Conservation (phyloP, 2,329 filamentous ascomycete species). For the Hansfordia pulvinata region DNA sequence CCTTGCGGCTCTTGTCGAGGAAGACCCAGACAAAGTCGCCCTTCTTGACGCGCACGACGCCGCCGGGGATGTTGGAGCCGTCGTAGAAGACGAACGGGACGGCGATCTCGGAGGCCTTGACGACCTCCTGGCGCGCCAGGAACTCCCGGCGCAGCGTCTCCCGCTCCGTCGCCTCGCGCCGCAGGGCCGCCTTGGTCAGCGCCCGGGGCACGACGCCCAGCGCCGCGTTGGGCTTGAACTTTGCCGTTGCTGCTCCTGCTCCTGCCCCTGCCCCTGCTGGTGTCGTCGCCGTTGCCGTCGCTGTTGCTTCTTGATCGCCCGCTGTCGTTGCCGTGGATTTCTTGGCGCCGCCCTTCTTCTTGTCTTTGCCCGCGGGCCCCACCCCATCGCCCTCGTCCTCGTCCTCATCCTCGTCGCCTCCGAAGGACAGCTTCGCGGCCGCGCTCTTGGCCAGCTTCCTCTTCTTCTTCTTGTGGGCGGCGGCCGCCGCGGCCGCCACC, state of each 20-base stretch:
- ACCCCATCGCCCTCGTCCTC: constrained; percentile 32
- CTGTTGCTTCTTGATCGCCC: constrained; percentile 11
- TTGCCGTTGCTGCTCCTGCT: constrained; percentile 27
- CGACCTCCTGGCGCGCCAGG: constrained; percentile 64
- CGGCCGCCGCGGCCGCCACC: constrained; percentile 16
- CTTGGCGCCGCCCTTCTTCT: constrained; percentile 28
- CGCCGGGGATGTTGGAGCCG: constrained; percentile 77
- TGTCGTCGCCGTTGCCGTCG: constrained; percentile 10
- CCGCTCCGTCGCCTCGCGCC: constrained; percentile 62
- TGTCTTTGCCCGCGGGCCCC: constrained; percentile 18
- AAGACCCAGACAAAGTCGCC: constrained; percentile 90
- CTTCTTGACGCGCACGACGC: constrained; percentile 77
- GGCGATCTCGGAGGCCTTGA: constrained; percentile 79
- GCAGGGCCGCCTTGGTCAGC: constrained; percentile 56
- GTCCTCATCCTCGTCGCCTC: constrained; percentile 15
- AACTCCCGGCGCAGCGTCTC: constrained; percentile 71
- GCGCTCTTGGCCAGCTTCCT: constrained; percentile 22
- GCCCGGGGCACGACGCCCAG: constrained; percentile 55
- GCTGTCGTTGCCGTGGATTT: constrained; percentile 1
- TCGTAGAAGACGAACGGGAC: constrained; percentile 97
- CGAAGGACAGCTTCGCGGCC: constrained; percentile 17
- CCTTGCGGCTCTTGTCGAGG: constrained; percentile 78
- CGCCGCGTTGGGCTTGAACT: constrained; percentile 47
- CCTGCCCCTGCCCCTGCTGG: constrained; percentile 6
- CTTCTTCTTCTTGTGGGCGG: constrained; percentile 14